Percentiles rank a stretch among this genome's conserved stretches.
phyloP scores from a whole-genome alignment of 495 filamentous ascomycete species.

The Cudoniella acicularis region DNA sequence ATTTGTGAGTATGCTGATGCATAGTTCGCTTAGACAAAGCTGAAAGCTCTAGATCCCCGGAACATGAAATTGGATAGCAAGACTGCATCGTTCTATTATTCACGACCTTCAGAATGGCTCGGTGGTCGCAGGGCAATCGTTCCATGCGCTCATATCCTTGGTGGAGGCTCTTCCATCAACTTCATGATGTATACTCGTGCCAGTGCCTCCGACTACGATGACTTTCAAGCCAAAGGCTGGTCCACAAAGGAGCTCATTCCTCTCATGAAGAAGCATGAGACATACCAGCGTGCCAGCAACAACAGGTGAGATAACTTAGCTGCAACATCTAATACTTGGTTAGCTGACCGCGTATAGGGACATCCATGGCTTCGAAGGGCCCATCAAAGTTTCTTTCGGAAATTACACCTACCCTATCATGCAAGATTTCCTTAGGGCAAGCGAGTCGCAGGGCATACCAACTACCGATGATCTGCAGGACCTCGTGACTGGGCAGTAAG shows the following conservation, averaged over 20 bases:
- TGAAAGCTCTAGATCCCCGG: constrained; percentile 43
- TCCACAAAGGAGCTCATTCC: constrained; percentile 73
- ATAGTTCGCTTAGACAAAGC: not conserved
- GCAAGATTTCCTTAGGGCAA: constrained; percentile 78
- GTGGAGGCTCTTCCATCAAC: constrained; percentile 77
- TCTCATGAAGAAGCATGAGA: constrained; percentile 82
- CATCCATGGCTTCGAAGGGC: constrained; percentile 73
- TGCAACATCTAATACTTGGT: not conserved
- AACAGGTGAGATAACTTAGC: constrained; percentile 41
- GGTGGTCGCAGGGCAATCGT: constrained; percentile 70
- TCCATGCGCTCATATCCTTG: constrained; percentile 73
- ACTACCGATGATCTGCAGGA: constrained; percentile 67
- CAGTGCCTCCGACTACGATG: constrained; percentile 79
- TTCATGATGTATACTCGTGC: constrained; percentile 89
- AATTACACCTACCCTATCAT: constrained; percentile 70
- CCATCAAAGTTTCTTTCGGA: constrained; percentile 83
- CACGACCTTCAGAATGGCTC: constrained; percentile 68
- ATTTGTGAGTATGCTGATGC: constrained; percentile 44
- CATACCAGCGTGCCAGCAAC: constrained; percentile 72
- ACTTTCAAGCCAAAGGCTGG: constrained; percentile 80
- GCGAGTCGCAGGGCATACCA: constrained; percentile 73
- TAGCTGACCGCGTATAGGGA: constrained; percentile 37
- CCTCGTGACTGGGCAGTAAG: constrained; percentile 54
- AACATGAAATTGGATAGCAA: constrained; percentile 85
- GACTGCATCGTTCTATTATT: constrained; percentile 83